Evolutionary conservation across 2,329 filamentous ascomycete genomes (phyloP), one percentile per base, ranked within the genome.

Genomic region (Herpotrichia juniperi): DNA sequence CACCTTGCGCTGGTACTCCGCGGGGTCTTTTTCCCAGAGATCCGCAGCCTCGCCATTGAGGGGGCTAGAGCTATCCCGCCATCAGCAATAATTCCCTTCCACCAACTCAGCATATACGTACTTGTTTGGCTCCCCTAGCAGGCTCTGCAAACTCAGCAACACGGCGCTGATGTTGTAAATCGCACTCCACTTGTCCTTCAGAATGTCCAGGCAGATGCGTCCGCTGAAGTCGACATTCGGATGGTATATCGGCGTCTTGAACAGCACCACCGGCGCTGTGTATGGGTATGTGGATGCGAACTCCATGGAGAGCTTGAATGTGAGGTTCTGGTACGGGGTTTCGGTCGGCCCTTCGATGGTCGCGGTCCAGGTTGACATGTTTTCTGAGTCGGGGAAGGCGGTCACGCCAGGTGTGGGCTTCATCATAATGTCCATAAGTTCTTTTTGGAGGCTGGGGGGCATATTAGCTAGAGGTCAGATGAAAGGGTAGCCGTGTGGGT

Each of bases 181-280:
- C 16, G 94, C 92, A 53, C 92, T 96, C 94, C 94, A 99, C 80
- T 97, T 97, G 76, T 97, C 94, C 83, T 97, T 97, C 60, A 99
- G 82, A 63, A 99, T 99, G 71, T 99, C 96, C 55, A 99, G 83
- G 75, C 94, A 99, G 76, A 99, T 99, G 50, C 94, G 86, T 34
- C 94, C 94, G 3, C 90, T 93, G 79, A 99, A 97, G 78, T 99
- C 94, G 64, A 99, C 91, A 67, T 99, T 99, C 48, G 94, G 94
- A 76, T 99, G 94, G 81, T 97, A 99, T 77, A 99, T 97, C 31
- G 94, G 94, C 6, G 96, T 99, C 81, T 93, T 96, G 86, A 97
- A 99, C 53, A 96, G 83, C 16, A 99, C 94, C 2, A 89, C 91
- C 0, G 94, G 94, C 19, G 94, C 86, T 1, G 88, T 85, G 74